Percentiles rank a stretch among this genome's conserved stretches.
These are phyloP conservation scores for Salvia splendens DNA, from an alignment of 257 asterid species.

Conservation along the genomic window DNA sequence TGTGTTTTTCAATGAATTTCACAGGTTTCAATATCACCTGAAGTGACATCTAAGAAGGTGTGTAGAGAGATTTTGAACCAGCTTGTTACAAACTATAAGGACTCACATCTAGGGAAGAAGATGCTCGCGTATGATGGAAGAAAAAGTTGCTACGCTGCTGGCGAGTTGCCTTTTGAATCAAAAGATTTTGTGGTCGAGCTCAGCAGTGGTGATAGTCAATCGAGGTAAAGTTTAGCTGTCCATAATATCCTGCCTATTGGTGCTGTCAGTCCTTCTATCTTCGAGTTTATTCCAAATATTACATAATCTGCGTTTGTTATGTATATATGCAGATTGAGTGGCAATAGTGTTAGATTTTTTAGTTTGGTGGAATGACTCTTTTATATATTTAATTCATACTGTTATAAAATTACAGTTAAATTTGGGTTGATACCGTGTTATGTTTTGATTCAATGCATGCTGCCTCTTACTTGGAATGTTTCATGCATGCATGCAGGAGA, in stretches of 20 bases:
- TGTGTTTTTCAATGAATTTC: no score
- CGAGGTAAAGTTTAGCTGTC: slow-evolving; percentile 36
- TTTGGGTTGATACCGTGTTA: neutral
- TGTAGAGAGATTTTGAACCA: slow-evolving; percentile 44
- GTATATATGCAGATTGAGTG: no score
- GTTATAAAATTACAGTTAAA: neutral
- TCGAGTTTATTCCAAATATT: neutral
- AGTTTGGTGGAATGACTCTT: neutral
- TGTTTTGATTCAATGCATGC: neutral
- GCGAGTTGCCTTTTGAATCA: slow-evolving; percentile 59
- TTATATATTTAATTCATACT: no score
- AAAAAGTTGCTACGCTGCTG: slow-evolving; percentile 71
- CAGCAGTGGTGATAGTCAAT: slow-evolving; percentile 31
- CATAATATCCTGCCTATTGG: neutral
- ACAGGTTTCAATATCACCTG: slow-evolving; percentile 71
- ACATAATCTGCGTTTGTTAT: neutral
- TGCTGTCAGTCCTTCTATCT: neutral
- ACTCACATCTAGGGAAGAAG: slow-evolving; percentile 52
- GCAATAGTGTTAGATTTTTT: no score
- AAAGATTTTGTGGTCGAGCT: slow-evolving; percentile 64
- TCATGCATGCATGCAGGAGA: slow-evolving; percentile 45
- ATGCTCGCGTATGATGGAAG: slow-evolving; percentile 71
- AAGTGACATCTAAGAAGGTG: slow-evolving; percentile 58
- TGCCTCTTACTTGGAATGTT: neutral
- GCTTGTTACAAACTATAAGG: slow-evolving; percentile 30